A percentile compares a stretch with the other conserved stretches of the same genome.
Conservation (phyloP, 805 yeast species). For the Yarrowia sp. region DNA sequence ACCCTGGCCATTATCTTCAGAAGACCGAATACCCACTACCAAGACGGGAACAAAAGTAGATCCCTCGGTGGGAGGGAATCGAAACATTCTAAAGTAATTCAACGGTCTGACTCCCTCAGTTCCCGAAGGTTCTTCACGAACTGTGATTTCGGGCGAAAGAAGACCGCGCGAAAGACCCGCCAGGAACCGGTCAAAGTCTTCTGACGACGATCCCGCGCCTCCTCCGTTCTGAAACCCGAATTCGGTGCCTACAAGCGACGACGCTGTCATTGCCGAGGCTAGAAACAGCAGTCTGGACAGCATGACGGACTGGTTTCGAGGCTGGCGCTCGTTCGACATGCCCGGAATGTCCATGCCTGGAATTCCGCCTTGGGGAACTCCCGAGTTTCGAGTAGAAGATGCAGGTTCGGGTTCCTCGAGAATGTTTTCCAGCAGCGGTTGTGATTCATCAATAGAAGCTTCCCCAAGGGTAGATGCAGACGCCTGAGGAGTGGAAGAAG, state of each 20-base stretch:
- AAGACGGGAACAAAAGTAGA: constrained; percentile 55
- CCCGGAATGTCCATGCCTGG: constrained; percentile 25
- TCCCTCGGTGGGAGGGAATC: constrained; percentile 48
- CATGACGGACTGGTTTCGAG: constrained; percentile 52
- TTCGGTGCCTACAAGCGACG: constrained; percentile 49
- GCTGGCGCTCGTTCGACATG: constrained; percentile 3
- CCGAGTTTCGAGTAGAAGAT: constrained; percentile 19
- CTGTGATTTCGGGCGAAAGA: constrained; percentile 52
- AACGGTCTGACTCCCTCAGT: constrained; percentile 40
- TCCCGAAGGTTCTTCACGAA: constrained; percentile 39
- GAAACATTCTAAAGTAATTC: constrained; percentile 50
- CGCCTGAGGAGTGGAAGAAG: background rate
- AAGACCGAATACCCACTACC: constrained; percentile 59
- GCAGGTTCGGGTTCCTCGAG: constrained; percentile 33
- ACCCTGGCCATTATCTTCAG: constrained; percentile 42
- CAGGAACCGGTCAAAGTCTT: constrained; percentile 55
- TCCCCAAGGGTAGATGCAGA: constrained; percentile 8
- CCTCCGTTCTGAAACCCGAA: constrained; percentile 37
- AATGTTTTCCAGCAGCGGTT: constrained; percentile 26
- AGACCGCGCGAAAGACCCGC: constrained; percentile 53
- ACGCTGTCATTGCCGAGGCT: constrained; percentile 57
- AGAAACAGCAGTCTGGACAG: constrained; percentile 55
- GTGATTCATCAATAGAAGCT: constrained; percentile 27
- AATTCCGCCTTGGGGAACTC: constrained; percentile 3
- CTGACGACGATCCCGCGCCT: constrained; percentile 39